Conservation (phyloP, 352 stramenopile genomes). For the Pythium dissotocum region DNA sequence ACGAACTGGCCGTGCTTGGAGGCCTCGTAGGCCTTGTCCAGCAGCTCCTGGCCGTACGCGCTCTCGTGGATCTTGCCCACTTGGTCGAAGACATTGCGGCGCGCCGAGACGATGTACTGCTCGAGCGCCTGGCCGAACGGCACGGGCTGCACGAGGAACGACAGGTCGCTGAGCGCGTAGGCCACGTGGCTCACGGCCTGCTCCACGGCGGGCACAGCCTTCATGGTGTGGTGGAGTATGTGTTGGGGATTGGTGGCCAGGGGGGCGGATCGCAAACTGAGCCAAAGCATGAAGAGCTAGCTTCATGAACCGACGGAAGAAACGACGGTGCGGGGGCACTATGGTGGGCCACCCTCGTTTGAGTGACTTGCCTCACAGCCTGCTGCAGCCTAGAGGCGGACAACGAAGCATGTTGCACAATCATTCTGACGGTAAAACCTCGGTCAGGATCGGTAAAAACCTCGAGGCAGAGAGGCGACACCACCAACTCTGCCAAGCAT, state of each 20-base stretch:
- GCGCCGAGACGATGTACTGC: conserved; percentile 69
- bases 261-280: neutral
- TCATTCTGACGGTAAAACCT: conserved; percentile 33
- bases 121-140: conserved; percentile 62
- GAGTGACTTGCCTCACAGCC: conserved; percentile 12
- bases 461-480: neutral
- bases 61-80: conserved; percentile 60
- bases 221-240: conserved; percentile 5
- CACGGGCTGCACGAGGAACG: conserved; percentile 67
- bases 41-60: conserved; percentile 54
- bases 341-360: neutral
- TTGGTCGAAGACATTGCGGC: conserved; percentile 81
- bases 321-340: conserved; percentile 15
- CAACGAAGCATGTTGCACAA: conserved; percentile 32
- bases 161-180: conserved; percentile 78
- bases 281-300: neutral
- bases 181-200: conserved; percentile 80
- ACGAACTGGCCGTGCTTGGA: conserved; percentile 81
- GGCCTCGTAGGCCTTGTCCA: conserved; percentile 64
- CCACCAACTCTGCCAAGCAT: conserved; percentile 29
- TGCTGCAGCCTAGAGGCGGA: conserved; percentile 25
- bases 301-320: conserved; percentile 9
- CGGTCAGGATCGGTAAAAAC: neutral
- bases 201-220: conserved; percentile 49
- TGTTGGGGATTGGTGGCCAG: conserved; percentile 1